Evolutionary conservation across 257 asterid species (phyloP), one percentile per base, ranked within the genome.

Genomic region (Plantago elongata): DNA sequence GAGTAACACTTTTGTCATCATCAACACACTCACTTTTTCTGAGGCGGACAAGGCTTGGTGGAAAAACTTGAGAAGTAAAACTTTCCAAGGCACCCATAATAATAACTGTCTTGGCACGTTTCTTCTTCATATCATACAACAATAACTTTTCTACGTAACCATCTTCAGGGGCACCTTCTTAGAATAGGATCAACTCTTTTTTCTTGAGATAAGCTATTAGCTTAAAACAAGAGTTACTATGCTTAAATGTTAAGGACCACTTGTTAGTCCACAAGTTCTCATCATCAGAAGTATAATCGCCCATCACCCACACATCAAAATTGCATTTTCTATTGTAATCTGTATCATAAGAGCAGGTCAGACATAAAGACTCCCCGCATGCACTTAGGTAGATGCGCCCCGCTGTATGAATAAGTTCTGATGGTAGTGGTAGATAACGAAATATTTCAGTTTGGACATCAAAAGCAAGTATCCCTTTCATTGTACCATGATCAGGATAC

Each of bases 121-220:
- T 13, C 34, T 8, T 51, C 57, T 9, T 30, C 37, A 51, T 37
- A 51, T 51, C 57, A 51, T 16, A 51, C 37, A 51, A 51, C 8
- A 51, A 3, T 12, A 51, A 51, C 37, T 52, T 12, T 0, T 51
- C 57, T 16, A 15, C 16, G 8, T 51, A 34, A 34, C 5, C 5
- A 34, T 6, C 40, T 34, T 34, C 40, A 1, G 40, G 40, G 40
- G 8, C 5, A 34, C 40, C 13, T 7, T 51, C 37, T 9, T 51
- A 9, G 7, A 51, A 51, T 8, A 51, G 57, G 29, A 51, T 2
- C 12, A 16, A 14, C n/a, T 34, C 57, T 51, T 22, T 51, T 5
- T 34, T 51, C 57, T 51, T 51, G 5, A 51, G 11, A 51, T 51
- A 51, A 10, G 57, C 57, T 14, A 51, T 51, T 8, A 34, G 57